Base-by-base conservation (phyloP, 306 rosid species). In the Pyrus betulifolia region DNA sequence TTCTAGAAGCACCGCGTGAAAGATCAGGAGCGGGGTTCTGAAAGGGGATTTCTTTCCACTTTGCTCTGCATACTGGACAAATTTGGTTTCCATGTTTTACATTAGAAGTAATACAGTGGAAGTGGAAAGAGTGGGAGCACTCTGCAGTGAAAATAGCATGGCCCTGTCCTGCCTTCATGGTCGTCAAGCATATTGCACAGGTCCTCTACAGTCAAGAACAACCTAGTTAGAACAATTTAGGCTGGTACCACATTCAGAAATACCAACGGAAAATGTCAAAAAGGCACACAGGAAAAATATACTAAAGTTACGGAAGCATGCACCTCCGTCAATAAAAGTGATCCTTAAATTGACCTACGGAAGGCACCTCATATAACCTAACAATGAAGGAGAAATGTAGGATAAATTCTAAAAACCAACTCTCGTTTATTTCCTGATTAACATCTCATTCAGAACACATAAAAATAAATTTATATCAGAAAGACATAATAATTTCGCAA, bases 101-200 rank as follows among this genome's bases (percentile, higher is more conserved):
- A 81, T 91, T 96, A 2, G 97, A 91, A 74, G 99, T 82, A 78
- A 96, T 92, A 80, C 98, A 96, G 11, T 92, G 96, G 81, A 96
- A 96, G 62, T 96, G 99, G 82, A 96, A 96, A 63, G 99, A 81
- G 70, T 96, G 99, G 72, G 99, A 88, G 75, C 99, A 95, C 75
- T 92, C 99, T 77, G 97, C 99, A 65, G 98, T 95, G 71, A 96
- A 96, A 82, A 96, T 91, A 84, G 99, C 99, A 61, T 88, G 91
- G 27, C 99, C 93, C 40, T 86, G 85, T 67, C 99, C 99, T 30
- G 96, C 69, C 82, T 88, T 91, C 91, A 92, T 81, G 81, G 87
- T 62, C 54, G 76, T 81, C 73, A 96, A 86, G 87, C 98, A 96
- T 83, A 96, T 96, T 82, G 99, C 96, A 57, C 99, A 96, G 60